Conservation (phyloP, 371 early-diverging fungal species). For the Coemansia sp. region DNA sequence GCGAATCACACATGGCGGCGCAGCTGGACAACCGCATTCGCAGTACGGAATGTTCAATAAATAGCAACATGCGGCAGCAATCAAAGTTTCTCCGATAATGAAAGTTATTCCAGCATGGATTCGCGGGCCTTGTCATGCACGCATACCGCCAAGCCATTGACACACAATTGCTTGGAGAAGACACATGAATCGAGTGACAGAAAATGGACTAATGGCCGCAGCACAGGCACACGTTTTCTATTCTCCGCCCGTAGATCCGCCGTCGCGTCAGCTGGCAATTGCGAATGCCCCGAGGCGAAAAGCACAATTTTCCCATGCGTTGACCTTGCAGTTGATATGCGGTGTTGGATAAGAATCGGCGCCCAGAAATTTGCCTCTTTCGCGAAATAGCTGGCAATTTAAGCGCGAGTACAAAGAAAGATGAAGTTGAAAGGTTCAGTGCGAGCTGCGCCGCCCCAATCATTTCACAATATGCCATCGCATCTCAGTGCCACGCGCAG, state of each 20-base stretch:
- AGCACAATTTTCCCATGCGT: neutral
- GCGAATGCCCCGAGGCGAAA: neutral
- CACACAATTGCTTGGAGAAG: neutral
- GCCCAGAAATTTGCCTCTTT: neutral
- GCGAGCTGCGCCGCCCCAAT: neutral
- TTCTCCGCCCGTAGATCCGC: neutral
- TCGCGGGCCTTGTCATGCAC: neutral
- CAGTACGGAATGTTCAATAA: neutral
- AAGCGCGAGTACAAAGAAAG: neutral
- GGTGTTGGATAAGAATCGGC: neutral
- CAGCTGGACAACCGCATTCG: neutral
- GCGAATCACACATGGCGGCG: neutral
- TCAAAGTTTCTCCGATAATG: neutral
- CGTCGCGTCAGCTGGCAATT: neutral
- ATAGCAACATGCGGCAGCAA: neutral
- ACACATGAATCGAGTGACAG: neutral
- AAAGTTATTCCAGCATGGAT: conserved; percentile 1
- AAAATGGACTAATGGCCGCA: neutral
- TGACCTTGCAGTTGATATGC: neutral
- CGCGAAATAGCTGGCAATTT: neutral
- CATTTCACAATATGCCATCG: neutral
- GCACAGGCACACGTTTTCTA: neutral
- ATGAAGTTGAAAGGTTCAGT: neutral
- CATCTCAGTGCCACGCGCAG: neutral
- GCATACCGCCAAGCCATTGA: neutral